These are phyloP conservation scores for Colletotrichum falcatum DNA, from an alignment of 2,329 filamentous ascomycete genomes.

Conservation along the genomic window DNA sequence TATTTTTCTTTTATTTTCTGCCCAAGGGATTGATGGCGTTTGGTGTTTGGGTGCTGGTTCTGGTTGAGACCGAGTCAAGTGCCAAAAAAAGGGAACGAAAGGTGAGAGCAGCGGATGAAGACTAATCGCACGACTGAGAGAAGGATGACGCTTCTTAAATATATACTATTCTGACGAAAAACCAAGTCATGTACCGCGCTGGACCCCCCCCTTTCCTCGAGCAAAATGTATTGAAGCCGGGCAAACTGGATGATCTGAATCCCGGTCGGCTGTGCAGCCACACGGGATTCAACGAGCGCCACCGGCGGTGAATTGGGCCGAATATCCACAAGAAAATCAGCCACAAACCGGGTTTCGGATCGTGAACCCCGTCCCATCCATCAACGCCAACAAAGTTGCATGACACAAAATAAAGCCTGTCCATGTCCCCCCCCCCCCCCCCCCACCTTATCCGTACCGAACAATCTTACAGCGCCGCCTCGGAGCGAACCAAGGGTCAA, in stretches of 20 bases:
- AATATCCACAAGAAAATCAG: background rate
- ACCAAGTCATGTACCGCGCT: background rate
- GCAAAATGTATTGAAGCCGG: background rate
- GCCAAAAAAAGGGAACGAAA: background rate
- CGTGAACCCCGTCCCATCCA: background rate
- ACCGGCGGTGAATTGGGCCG: constrained; percentile 1
- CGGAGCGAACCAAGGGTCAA: background rate
- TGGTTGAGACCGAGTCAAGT: background rate
- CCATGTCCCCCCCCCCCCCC: background rate
- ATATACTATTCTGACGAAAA: too few species aligned
- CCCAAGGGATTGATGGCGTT: too few species aligned
- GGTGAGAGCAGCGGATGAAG: background rate
- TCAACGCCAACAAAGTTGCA: background rate
- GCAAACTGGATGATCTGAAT: background rate
- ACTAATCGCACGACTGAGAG: background rate
- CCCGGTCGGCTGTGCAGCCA: background rate
- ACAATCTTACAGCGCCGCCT: background rate
- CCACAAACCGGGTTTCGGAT: constrained; percentile 1
- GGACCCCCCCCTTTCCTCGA: background rate
- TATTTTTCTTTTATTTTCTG: too few species aligned
- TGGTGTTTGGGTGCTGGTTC: background rate
- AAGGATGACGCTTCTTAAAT: background rate
- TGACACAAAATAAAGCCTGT: background rate
- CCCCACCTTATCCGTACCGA: background rate
- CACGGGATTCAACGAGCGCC: background rate